Evolutionary conservation across 768 basidiomycete species (phyloP).

Genomic region (Cystofilobasidium bisporidii): DNA sequence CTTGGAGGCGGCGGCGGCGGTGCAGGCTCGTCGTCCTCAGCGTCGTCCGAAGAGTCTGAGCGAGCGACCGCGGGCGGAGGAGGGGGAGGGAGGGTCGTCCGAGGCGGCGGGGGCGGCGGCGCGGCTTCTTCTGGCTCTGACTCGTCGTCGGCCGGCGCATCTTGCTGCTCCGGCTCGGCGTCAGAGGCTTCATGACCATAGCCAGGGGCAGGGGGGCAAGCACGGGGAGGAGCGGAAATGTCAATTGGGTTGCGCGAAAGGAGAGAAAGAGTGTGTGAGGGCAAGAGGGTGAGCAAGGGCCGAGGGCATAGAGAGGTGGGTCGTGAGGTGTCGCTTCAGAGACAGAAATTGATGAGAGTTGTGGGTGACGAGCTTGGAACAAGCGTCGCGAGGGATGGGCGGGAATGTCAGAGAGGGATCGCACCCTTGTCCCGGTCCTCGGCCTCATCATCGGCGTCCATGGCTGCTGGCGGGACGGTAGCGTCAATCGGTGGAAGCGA

Average conservation of each 20-base stretch:
- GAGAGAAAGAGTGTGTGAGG: too few relatives aligned
- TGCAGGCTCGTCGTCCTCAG: conserved; percentile 3
- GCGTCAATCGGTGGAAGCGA: not conserved
- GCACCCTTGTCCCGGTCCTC: conserved; percentile 5
- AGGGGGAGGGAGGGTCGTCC: conserved; percentile 1
- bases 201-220: too few relatives aligned
- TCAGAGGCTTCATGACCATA: not conserved
- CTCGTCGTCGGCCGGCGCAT: not conserved
- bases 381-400: not conserved
- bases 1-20: not conserved
- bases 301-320: too few relatives aligned
- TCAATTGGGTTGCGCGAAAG: too few relatives aligned
- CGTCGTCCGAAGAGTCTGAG: conserved; percentile 19
- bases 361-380: too few relatives aligned
- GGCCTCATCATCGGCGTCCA: not conserved
- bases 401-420: not conserved
- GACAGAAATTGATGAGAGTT: too few relatives aligned
- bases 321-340: too few relatives aligned
- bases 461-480: not conserved
- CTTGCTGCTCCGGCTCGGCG: not conserved
- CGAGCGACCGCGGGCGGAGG: not conserved
- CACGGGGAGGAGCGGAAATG: too few relatives aligned
- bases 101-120: conserved; percentile 22
- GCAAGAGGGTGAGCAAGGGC: too few relatives aligned
- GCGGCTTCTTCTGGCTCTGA: conserved; percentile 29